These are phyloP conservation scores for Tripterygium wilfordii DNA, from an alignment of 177 flowering plant genomes.

Conservation along the genomic window DNA sequence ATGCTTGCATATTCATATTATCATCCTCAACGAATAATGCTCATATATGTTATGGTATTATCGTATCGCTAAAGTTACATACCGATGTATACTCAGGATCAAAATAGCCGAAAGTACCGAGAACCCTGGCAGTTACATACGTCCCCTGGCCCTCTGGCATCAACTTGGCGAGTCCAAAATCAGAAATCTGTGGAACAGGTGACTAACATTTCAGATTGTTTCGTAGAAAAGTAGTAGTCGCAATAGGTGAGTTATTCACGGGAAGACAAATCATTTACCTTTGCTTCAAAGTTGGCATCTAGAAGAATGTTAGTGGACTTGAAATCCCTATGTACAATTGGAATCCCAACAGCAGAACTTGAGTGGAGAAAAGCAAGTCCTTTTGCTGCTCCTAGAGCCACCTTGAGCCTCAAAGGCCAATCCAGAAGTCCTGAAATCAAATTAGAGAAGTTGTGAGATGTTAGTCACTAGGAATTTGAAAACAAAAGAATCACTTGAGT, in stretches of 20 bases:
- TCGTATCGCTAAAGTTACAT: slow-evolving; percentile 21
- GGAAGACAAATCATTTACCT: slow-evolving; percentile 61
- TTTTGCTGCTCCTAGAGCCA: slow-evolving; percentile 89
- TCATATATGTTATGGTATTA: no score
- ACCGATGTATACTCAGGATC: slow-evolving; percentile 98
- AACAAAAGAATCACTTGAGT: no score
- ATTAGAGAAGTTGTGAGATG: no score
- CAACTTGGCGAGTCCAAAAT: slow-evolving; percentile 93
- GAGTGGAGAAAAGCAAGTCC: slow-evolving; percentile 97
- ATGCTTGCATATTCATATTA: no score
- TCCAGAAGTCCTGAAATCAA: no score
- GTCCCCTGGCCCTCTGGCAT: slow-evolving; percentile 92
- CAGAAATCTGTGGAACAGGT: slow-evolving; percentile 61
- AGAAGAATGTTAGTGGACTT: slow-evolving; percentile 93
- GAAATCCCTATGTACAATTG: slow-evolving; percentile 92
- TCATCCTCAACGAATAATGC: no score
- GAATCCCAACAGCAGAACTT: slow-evolving; percentile 74
- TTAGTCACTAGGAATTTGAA: no score
- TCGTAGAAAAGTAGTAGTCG: no score
- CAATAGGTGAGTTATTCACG: no score
- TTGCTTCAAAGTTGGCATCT: slow-evolving; percentile 66
- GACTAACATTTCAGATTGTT: neutral
- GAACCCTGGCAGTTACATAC: slow-evolving; percentile 68
- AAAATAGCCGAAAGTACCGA: slow-evolving; percentile 95
- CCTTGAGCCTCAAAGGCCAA: slow-evolving; percentile 84